Evolutionary conservation across 164 flowering plant species (phyloP).

Genomic region (Sextonia rubra): DNA sequence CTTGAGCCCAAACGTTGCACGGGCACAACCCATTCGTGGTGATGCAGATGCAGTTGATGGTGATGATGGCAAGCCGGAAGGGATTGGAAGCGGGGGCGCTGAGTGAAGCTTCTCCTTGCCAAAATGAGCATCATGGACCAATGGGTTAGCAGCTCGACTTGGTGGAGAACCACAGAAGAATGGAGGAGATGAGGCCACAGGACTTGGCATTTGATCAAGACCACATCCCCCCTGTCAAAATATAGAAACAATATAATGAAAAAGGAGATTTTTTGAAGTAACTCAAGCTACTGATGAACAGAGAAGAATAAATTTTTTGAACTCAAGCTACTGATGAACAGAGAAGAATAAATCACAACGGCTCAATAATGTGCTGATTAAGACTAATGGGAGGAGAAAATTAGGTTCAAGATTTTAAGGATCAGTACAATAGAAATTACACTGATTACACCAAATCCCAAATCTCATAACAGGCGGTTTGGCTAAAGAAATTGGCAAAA

Average conservation of each 20-base stretch:
- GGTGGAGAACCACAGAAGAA: conserved; percentile 78
- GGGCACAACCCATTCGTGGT: conserved; percentile 46
- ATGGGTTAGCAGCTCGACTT: conserved; percentile 59
- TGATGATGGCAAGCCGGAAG: conserved; percentile 26
- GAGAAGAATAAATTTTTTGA: background rate
- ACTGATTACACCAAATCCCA: too few species aligned
- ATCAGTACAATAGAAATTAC: too few species aligned
- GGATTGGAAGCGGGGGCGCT: conserved; percentile 14
- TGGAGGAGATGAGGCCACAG: conserved; percentile 39
- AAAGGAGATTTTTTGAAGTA: background rate
- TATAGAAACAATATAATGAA: background rate
- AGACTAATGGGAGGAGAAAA: too few species aligned
- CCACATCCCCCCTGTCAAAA: conserved; percentile 40
- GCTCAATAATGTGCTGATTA: too few species aligned
- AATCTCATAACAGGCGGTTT: too few species aligned
- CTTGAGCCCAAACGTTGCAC: conserved; percentile 59
- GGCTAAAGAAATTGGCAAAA: too few species aligned
- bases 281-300: background rate
- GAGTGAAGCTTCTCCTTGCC: conserved; percentile 34
- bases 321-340: background rate
- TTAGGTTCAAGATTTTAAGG: background rate
- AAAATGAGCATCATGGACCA: conserved; percentile 59
- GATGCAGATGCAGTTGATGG: conserved; percentile 35
- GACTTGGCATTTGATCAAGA: conserved; percentile 27
- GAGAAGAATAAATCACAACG: background rate